Percentiles rank a stretch among this genome's conserved stretches.
Evolutionary conservation across 2,329 filamentous ascomycete genomes (phyloP).

Genomic region (Paraconiothyrium sp.): DNA sequence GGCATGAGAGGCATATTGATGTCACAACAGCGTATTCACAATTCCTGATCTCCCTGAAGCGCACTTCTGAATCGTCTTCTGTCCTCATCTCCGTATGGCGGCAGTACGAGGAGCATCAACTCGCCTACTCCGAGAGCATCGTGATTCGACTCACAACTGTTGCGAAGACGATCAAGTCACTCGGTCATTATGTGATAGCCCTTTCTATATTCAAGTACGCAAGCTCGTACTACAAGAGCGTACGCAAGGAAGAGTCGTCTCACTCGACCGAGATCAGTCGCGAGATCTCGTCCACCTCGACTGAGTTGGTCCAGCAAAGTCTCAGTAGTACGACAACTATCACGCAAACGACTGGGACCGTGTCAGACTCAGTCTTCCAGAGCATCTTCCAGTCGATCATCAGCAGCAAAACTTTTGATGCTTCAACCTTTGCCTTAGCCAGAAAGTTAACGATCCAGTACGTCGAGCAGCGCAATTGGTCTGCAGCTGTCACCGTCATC

Average conservation of each 20-base stretch:
- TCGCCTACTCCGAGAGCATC: constrained; percentile 51
- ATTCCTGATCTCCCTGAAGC: constrained; percentile 58
- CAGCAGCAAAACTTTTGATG: constrained; percentile 51
- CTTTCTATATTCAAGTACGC: constrained; percentile 59
- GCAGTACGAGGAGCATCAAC: constrained; percentile 58
- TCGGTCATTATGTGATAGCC: constrained; percentile 57
- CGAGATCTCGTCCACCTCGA: constrained; percentile 53
- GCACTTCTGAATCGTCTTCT: constrained; percentile 56
- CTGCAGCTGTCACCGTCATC: constrained; percentile 58
- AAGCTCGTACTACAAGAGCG: constrained; percentile 45
- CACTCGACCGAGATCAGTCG: constrained; percentile 54
- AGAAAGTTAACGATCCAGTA: constrained; percentile 54
- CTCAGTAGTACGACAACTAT: constrained; percentile 39
- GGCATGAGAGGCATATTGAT: constrained; percentile 60
- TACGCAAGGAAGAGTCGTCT: constrained; percentile 48
- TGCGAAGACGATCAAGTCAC: constrained; percentile 56
- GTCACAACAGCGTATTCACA: constrained; percentile 57
- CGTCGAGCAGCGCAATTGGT: constrained; percentile 58
- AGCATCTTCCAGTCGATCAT: constrained; percentile 57
- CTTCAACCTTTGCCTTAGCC: constrained; percentile 53
- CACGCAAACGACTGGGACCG: constrained; percentile 47
- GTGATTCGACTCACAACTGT: constrained; percentile 49
- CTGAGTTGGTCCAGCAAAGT: constrained; percentile 54
- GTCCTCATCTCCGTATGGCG: constrained; percentile 59
- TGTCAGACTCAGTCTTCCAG: constrained; percentile 55